Evolutionary conservation across 352 stramenopile species (phyloP).

Genomic region (Phytophthora litchii): DNA sequence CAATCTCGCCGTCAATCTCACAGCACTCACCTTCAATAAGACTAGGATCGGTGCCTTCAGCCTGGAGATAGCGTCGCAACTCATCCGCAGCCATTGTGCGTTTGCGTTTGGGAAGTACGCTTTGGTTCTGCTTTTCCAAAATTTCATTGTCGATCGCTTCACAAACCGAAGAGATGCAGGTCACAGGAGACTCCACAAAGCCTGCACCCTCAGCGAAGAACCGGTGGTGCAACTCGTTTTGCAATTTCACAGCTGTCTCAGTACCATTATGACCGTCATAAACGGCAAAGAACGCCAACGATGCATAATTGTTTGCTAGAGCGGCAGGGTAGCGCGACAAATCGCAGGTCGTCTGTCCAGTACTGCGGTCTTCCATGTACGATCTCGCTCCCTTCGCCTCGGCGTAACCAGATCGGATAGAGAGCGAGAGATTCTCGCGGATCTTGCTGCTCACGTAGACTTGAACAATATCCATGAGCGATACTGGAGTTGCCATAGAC

Average conservation of each 20-base stretch:
- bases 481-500: conserved; percentile 18
- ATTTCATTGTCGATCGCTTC: conserved; percentile 77
- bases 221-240: conserved; percentile 80
- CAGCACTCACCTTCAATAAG: conserved; percentile 45
- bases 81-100: conserved; percentile 53
- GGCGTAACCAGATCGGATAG: conserved; percentile 80
- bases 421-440: conserved; percentile 75
- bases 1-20: conserved; percentile 42
- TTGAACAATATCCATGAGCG: conserved; percentile 62
- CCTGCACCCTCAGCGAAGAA: conserved; percentile 60
- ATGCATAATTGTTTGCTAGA: conserved; percentile 45
- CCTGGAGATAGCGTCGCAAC: conserved; percentile 31
- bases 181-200: conserved; percentile 57
- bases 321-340: conserved; percentile 46
- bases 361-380: conserved; percentile 89
- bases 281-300: conserved; percentile 82
- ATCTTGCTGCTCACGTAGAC: conserved; percentile 91
- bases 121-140: conserved; percentile 76
- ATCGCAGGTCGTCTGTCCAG: conserved; percentile 54
- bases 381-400: conserved; percentile 84
- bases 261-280: conserved; percentile 91
- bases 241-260: conserved; percentile 75
- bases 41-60: conserved; percentile 17
- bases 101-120: conserved; percentile 69
- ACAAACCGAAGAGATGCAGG: conserved; percentile 63